A percentile compares a stretch with the other conserved stretches of the same genome.
phyloP scores from a whole-genome alignment of 345 rosid species.

The Carallia pectinifolia region DNA sequence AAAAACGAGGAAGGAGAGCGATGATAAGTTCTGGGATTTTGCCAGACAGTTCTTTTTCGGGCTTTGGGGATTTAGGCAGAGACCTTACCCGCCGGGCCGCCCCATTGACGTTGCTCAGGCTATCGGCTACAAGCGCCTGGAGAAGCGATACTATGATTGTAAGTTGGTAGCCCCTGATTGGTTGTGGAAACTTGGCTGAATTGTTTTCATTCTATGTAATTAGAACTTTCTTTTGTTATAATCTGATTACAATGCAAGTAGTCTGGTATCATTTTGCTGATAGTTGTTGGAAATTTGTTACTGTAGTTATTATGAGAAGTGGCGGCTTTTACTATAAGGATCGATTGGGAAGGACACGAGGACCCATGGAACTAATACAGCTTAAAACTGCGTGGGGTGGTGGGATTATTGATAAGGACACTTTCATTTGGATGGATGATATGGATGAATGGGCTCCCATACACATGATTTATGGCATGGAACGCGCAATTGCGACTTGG shows the following conservation, averaged over 20 bases:
- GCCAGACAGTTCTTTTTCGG: slow-evolving; percentile 76
- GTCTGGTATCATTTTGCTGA: neutral
- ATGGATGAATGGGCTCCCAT: slow-evolving; percentile 98
- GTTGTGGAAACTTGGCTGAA: too few relatives aligned
- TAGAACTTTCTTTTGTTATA: neutral
- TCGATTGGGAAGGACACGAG: slow-evolving; percentile 84
- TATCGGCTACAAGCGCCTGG: slow-evolving; percentile 77
- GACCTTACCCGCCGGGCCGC: slow-evolving; percentile 80
- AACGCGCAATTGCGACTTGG: slow-evolving; percentile 92
- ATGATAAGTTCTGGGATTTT: slow-evolving; percentile 93
- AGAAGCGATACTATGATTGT: slow-evolving; percentile 89
- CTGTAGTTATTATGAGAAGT: slow-evolving; percentile 75
- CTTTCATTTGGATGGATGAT: slow-evolving; percentile 93
- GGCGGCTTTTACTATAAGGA: slow-evolving; percentile 90
- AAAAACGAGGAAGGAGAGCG: slow-evolving; percentile 65
- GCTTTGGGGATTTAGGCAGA: slow-evolving; percentile 85
- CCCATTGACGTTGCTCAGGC: slow-evolving; percentile 94
- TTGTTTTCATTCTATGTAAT: neutral
- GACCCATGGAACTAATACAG: slow-evolving; percentile 81
- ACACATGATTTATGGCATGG: slow-evolving; percentile 91
- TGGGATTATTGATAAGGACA: slow-evolving; percentile 82
- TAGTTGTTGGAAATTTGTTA: neutral
- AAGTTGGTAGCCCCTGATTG: slow-evolving; percentile 15
- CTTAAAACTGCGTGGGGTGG: slow-evolving; percentile 92
- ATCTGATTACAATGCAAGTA: neutral